Percentiles rank a stretch among this genome's conserved stretches.
Conservation (phyloP, 345 rosid species). For the Rhizophora mangle region DNA sequence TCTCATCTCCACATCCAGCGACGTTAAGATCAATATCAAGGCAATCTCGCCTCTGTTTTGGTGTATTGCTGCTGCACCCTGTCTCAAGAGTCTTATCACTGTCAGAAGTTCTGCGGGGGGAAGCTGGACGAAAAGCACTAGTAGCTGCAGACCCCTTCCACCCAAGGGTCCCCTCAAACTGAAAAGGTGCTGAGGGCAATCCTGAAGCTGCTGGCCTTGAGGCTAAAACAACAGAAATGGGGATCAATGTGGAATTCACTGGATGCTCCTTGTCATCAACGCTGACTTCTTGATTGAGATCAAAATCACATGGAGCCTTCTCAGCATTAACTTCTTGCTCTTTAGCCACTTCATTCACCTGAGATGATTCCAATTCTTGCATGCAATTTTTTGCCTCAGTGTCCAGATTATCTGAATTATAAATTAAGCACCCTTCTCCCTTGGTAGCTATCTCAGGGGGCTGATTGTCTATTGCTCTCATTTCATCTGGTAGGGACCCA, state of each 20-base stretch:
- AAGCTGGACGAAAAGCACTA: conserved; percentile 69
- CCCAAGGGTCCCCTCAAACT: conserved; percentile 64
- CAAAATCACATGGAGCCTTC: conserved; percentile 62
- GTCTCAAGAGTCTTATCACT: conserved; percentile 27
- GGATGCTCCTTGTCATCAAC: conserved; percentile 67
- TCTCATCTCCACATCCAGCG: conserved; percentile 71
- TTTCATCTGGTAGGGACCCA: conserved; percentile 37
- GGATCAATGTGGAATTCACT: conserved; percentile 40
- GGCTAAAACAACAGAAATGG: conserved; percentile 52
- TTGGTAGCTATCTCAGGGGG: conserved; percentile 36
- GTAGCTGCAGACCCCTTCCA: conserved; percentile 76
- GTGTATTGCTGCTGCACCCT: conserved; percentile 38
- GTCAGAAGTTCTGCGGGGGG: conserved; percentile 53
- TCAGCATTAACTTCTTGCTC: conserved; percentile 48
- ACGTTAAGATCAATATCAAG: conserved; percentile 85
- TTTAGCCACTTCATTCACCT: conserved; percentile 47
- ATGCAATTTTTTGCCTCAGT: conserved; percentile 36
- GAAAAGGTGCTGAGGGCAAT: conserved; percentile 54
- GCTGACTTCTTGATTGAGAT: conserved; percentile 77
- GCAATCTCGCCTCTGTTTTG: conserved; percentile 43
- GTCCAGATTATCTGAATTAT: conserved; percentile 29
- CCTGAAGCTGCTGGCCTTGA: conserved; percentile 57
- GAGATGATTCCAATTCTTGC: conserved; percentile 56
- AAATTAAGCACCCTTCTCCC: conserved; percentile 29
- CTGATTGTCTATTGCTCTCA: conserved; percentile 37